phyloP scores from a whole-genome alignment of 2,329 filamentous ascomycete genomes.

The Aspergillus udagawae region DNA sequence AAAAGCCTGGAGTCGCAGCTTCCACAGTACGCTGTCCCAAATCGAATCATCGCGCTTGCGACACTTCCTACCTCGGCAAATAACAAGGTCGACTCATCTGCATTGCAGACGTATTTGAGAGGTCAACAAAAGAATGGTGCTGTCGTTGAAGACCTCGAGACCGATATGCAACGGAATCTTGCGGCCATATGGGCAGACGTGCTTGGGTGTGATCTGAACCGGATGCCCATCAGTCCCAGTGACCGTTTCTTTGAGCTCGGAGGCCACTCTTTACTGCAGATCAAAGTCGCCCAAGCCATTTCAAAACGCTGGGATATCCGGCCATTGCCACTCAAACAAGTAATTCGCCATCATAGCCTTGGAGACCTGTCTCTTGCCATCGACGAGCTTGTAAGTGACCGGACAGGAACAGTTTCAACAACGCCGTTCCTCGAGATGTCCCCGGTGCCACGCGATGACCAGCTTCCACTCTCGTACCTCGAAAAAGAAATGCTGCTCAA shows the following conservation, averaged over 20 bases:
- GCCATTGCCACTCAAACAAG: background rate
- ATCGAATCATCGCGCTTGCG: background rate
- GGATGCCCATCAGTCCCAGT: background rate
- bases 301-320: background rate
- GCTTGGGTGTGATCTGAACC: background rate
- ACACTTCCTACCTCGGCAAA: background rate
- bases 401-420: no score
- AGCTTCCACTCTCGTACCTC: background rate
- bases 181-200: conserved; percentile 3
- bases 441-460: background rate
- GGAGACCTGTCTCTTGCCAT: background rate
- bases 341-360: conserved; percentile 1
- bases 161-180: background rate
- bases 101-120: background rate
- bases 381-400: background rate
- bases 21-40: background rate
- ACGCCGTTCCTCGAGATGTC: background rate
- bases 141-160: background rate
- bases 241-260: conserved; percentile 13
- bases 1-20: background rate
- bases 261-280: conserved; percentile 14
- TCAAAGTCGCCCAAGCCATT: conserved; percentile 5
- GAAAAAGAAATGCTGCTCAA: background rate
- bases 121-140: background rate
- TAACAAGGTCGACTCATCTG: background rate